These are phyloP conservation scores for Davidsoniella neocaledoniae DNA, from an alignment of 2,329 filamentous ascomycete species.

Conservation along the genomic window DNA sequence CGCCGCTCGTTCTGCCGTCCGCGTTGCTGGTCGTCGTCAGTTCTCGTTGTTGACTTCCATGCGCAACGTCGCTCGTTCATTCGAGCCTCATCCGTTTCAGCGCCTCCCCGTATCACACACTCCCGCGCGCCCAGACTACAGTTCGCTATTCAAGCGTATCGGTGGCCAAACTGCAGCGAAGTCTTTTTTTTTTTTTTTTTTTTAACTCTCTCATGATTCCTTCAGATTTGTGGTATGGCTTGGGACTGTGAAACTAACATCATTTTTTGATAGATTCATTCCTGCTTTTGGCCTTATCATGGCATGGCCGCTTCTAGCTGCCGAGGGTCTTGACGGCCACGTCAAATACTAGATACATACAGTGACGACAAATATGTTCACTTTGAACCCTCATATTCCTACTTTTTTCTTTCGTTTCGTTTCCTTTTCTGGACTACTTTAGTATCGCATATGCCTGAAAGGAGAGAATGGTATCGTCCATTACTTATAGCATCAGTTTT, in stretches of 20 bases:
- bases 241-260: background rate
- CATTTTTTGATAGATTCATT: slow-evolving; percentile 18
- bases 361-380: no score
- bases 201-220: background rate
- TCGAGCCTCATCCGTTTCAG: slow-evolving; percentile 23
- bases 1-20: slow-evolving; percentile 14
- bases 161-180: slow-evolving; percentile 20
- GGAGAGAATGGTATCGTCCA: no score
- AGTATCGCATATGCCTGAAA: no score
- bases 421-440: no score
- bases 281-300: slow-evolving; percentile 20
- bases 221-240: background rate
- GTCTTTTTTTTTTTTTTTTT: slow-evolving; percentile 13
- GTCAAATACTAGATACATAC: slow-evolving; percentile 10
- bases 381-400: no score
- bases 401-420: no score
- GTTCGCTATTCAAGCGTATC: slow-evolving; percentile 19
- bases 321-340: slow-evolving; percentile 19
- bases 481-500: no score
- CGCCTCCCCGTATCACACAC: slow-evolving; percentile 18
- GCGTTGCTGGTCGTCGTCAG: slow-evolving; percentile 19
- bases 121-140: slow-evolving; percentile 20
- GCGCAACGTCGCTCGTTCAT: slow-evolving; percentile 19
- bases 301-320: slow-evolving; percentile 21
- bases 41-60: slow-evolving; percentile 21